Base-by-base conservation (phyloP, 768 basidiomycete species). In the Russula foetens region DNA sequence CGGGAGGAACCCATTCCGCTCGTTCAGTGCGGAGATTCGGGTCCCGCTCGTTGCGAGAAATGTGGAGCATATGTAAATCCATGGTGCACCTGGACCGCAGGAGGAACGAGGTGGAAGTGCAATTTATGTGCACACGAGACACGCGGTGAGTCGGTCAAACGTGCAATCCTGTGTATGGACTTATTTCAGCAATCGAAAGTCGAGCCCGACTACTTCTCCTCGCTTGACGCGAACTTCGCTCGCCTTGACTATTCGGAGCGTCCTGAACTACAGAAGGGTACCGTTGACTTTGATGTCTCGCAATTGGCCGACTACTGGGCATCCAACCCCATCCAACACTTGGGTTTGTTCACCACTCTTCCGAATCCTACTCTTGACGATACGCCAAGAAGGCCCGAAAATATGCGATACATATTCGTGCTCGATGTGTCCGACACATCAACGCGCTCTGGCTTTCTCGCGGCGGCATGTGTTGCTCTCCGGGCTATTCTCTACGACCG, bases 21-120 rank as follows among this genome's bases (percentile, higher is more conserved):
- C 6, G 84, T 98, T 4, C 83, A 90, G 56, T 81, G 84, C 33
- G 86, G 85, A 6, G 76, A 77, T 26, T 69, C 71, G 1, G 94
- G 93, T 14, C 97, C 96, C 14, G 81, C 88, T 24, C 81, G 97
- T 33, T 99, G 97, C 67, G 81, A 78, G 47, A 77, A 81, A 35
- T 99, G 97, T 72, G 80, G 91, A 65, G 91, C 80, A 0, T 99
- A 98, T 71, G 78, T 99, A 67, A 98, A 98, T 69, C 89, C 94
- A 0, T 98, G 93, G 93, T 92, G 88, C 71, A 76, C 76, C 26
- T 99, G 92, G 85, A 74, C 81, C 21, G 81, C 87, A 9, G 90
- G 90, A 3, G 97, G 97, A 6, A 79, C 80, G 60, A 83, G 79
- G 65, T 99, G 95, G 92, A 84, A 79, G 67, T 99, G 97, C 71